These are phyloP conservation scores for Nemania sp. DNA, from an alignment of 2,329 filamentous ascomycete genomes.

Conservation along the genomic window DNA sequence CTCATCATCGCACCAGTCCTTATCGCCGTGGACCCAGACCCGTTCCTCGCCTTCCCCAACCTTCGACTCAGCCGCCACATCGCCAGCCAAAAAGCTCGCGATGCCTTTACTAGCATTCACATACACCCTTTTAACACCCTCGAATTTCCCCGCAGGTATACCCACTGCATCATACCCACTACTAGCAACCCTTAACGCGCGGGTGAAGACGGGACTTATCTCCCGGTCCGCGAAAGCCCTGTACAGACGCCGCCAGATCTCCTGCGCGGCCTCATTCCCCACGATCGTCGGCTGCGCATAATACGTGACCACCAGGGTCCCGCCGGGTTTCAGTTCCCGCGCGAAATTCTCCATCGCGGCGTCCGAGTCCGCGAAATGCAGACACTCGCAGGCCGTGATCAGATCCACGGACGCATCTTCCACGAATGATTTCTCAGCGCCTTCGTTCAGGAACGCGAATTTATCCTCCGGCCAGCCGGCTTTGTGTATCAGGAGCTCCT, in stretches of 20 bases:
- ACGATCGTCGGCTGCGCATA: slow-evolving; percentile 27
- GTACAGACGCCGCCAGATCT: slow-evolving; percentile 11
- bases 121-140: slow-evolving; percentile 26
- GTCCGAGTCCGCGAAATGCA: slow-evolving; percentile 32
- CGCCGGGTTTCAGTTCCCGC: slow-evolving; percentile 31
- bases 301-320: slow-evolving; percentile 31
- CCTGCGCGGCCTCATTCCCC: slow-evolving; percentile 14
- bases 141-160: slow-evolving; percentile 25
- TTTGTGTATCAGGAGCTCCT: slow-evolving; percentile 26
- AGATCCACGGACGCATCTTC: slow-evolving; percentile 28
- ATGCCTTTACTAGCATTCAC: slow-evolving; percentile 23
- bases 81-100: slow-evolving; percentile 12
- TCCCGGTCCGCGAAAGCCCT: neutral
- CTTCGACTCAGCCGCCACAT: slow-evolving; percentile 5
- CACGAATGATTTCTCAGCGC: slow-evolving; percentile 32
- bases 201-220: neutral
- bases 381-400: slow-evolving; percentile 33
- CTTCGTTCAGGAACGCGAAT: slow-evolving; percentile 34
- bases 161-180: slow-evolving; percentile 24
- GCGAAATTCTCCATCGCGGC: slow-evolving; percentile 32
- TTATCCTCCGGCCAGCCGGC: slow-evolving; percentile 20
- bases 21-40: slow-evolving; percentile 25
- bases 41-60: slow-evolving; percentile 22
- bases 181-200: slow-evolving; percentile 12
- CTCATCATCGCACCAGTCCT: slow-evolving; percentile 22